These are phyloP conservation scores for Paramecium biaurelia DNA, from an alignment of 73 alveolate genomes.

Conservation along the genomic window DNA sequence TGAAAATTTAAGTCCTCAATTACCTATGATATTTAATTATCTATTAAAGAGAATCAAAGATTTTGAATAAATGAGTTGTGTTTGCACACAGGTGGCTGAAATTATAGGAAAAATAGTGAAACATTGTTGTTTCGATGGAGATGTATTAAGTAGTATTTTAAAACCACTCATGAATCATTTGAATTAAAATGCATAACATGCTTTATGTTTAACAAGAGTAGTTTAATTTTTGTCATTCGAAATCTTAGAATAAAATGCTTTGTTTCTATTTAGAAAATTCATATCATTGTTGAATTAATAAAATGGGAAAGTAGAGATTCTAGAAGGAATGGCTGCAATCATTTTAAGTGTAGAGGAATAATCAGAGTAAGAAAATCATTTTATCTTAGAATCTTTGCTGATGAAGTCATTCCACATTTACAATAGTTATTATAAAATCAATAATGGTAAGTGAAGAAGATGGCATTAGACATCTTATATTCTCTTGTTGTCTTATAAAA, in stretches of 20 bases:
- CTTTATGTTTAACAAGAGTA: slow-evolving; percentile 12
- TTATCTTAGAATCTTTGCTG: neutral
- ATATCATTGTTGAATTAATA: neutral
- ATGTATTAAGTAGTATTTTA: neutral
- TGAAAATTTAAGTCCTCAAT: neutral
- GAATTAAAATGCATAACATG: neutral
- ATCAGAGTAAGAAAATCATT: neutral
- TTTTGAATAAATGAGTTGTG: neutral
- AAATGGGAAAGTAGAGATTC: neutral
- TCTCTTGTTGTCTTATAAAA: neutral
- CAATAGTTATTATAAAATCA: neutral
- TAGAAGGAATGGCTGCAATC: slow-evolving; percentile 53
- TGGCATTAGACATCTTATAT: slow-evolving; percentile 20
- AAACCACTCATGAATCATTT: slow-evolving; percentile 7
- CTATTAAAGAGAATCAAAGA: neutral
- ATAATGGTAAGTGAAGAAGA: slow-evolving; percentile 24
- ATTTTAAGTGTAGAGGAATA: neutral
- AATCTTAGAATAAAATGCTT: neutral
- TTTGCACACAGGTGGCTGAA: neutral
- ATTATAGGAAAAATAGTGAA: neutral
- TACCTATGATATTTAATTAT: neutral
- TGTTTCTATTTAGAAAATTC: neutral
- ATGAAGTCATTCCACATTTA: slow-evolving; percentile 4
- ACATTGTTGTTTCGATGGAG: neutral
- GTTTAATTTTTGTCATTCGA: neutral